These are phyloP conservation scores for Phylloporus sp. DNA, from an alignment of 768 basidiomycete genomes.

Conservation along the genomic window DNA sequence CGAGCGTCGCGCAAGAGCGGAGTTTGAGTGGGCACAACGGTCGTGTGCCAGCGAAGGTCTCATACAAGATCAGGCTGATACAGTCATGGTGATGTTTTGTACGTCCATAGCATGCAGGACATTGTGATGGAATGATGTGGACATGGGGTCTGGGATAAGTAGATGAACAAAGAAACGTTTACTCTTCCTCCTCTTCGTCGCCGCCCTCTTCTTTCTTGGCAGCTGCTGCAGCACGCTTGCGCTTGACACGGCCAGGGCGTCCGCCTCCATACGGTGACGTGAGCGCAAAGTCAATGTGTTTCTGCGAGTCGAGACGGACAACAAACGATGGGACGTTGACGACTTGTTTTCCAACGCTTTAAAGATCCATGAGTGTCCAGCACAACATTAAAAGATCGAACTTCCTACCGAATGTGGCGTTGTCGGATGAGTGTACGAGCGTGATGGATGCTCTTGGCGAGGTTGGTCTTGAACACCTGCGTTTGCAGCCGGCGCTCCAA, in stretches of 20 bases:
- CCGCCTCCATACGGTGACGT: constrained; percentile 97
- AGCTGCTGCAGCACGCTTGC: constrained; percentile 93
- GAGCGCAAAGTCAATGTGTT: constrained; percentile 99
- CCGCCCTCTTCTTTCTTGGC: constrained; percentile 89
- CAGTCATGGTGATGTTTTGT: constrained; percentile 26
- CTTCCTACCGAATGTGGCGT: constrained; percentile 89
- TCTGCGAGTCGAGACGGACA: constrained; percentile 98
- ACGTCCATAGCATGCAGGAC: constrained; percentile 32
- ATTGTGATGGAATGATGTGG: constrained; percentile 23
- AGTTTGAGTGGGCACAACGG: constrained; percentile 2
- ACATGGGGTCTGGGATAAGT: constrained; percentile 27
- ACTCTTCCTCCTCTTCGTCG: constrained; percentile 89
- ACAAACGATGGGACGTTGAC: constrained; percentile 99
- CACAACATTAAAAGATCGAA: neutral
- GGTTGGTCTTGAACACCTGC: constrained; percentile 98
- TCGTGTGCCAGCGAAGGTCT: constrained; percentile 8
- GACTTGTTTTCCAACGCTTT: constrained; percentile 95
- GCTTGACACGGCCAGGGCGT: constrained; percentile 93
- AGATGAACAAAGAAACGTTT: constrained; percentile 31
- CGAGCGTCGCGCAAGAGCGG: constrained; percentile 7
- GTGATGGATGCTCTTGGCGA: constrained; percentile 98
- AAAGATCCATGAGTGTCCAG: constrained; percentile 2
- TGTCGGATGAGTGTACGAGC: constrained; percentile 97
- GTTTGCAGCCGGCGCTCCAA: constrained; percentile 99
- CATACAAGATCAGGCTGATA: constrained; percentile 4